Base-by-base conservation (phyloP, 805 yeast species). In the Sugiyamaella boreocaroliniensis region DNA sequence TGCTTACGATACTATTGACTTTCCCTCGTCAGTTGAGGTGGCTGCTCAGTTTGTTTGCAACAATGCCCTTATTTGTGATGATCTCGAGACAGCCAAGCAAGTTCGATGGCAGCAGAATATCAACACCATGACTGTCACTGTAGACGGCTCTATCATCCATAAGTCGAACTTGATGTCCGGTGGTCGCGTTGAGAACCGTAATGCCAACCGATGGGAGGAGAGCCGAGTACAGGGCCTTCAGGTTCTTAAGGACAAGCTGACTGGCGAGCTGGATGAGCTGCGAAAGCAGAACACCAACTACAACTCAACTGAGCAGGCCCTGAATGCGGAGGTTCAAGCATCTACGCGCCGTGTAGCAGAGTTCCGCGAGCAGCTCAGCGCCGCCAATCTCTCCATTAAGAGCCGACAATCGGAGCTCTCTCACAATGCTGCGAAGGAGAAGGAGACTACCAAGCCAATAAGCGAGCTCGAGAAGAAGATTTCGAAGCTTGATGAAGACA, bases 91-190 rank as follows among this genome's bases (percentile, higher is more conserved):
- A 26, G 98, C 98, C 1, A 79, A 83, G 62, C 71, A 74, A 1
- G 69, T 92, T 53, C 82, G 87, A 63, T 88, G 96, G 92, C 12
- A n/a, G 26, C 69, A 71, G 40, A 71, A 75, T 7, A 68, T 80
- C 29, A 76, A 76, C 47, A 81, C 80, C 42, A 89, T 86, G 65
- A 70, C 86, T 47, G 95, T 90, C 1, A 80, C 96, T 0, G 62
- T 88, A 12, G 89, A 88, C 48, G 99, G 99, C 1, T 80, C 92
- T 0, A 73, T 89, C 29, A 86, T 93, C 46, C 89, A 88, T 64
- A 82, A 81, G 61, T 83, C 92, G 4, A 96, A 96, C 6, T 74
- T 89, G 40, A 88, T 93, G 95, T 85, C 97, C 8, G 97, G 97
- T 66, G 97, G 97, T 58, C 71, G 75, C 29, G 74, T 80, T 5